Conservation (phyloP, 345 rosid genomes). For the Cardamine chenopodiifolia region DNA sequence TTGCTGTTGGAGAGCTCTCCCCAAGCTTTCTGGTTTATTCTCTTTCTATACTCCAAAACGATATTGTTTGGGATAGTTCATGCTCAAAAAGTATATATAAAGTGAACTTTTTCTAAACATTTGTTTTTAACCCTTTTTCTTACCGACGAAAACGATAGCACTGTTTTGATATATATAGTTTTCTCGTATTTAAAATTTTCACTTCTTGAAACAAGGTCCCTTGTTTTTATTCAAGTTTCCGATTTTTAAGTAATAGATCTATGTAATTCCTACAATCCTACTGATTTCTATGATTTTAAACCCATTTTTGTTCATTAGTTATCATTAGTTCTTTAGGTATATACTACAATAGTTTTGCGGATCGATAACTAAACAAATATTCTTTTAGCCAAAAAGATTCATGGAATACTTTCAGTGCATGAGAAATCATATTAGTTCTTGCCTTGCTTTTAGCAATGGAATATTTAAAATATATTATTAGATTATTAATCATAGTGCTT, state of each 20-base stretch:
- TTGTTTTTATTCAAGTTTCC: background rate
- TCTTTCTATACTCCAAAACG: slow-evolving; percentile 1
- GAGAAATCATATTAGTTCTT: background rate
- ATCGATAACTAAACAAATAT: background rate
- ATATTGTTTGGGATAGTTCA: slow-evolving; percentile 1
- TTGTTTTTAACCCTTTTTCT: background rate
- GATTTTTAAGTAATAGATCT: background rate
- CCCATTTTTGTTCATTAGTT: background rate
- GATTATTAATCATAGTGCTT: slow-evolving; percentile 22
- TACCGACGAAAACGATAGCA: background rate
- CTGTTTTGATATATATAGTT: background rate
- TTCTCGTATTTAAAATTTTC: background rate
- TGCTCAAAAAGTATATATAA: background rate
- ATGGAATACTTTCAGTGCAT: background rate
- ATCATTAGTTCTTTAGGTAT: background rate
- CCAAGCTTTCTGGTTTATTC: slow-evolving; percentile 62
- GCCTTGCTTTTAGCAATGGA: background rate
- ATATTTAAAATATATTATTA: slow-evolving; percentile 8
- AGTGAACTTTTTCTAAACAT: background rate
- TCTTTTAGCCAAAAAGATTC: background rate
- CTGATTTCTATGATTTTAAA: background rate
- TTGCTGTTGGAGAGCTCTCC: slow-evolving; percentile 96
- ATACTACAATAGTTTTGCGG: background rate
- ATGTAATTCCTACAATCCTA: slow-evolving; percentile 3
- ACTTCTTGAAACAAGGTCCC: background rate